phyloP scores from a whole-genome alignment of 257 asterid genomes.

The Prunella vulgaris region DNA sequence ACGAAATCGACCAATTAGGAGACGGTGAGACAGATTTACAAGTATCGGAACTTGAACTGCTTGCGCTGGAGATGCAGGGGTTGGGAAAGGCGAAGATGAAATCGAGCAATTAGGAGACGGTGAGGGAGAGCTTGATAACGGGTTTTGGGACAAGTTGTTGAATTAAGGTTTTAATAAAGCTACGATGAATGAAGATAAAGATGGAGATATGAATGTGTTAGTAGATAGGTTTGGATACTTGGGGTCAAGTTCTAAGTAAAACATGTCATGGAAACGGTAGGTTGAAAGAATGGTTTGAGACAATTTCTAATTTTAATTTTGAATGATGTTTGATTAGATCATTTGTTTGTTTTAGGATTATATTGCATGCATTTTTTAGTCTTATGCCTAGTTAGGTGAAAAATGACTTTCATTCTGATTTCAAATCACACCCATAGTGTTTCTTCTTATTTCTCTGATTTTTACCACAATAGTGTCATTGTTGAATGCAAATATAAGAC shows the following conservation, averaged over 20 bases:
- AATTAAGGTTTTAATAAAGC: slow-evolving; percentile 37
- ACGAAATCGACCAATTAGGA: slow-evolving; percentile 1
- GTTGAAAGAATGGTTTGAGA: too few species aligned
- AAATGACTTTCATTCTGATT: too few species aligned
- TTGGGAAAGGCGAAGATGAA: slow-evolving; percentile 22
- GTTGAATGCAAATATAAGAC: too few species aligned
- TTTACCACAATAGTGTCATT: too few species aligned
- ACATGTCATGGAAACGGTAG: background rate
- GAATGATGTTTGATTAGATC: background rate
- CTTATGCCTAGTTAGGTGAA: too few species aligned
- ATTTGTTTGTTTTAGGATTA: too few species aligned
- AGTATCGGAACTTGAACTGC: slow-evolving; percentile 66
- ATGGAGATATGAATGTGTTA: slow-evolving; percentile 35
- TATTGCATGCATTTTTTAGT: too few species aligned
- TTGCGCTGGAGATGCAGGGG: slow-evolving; percentile 77
- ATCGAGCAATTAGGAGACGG: slow-evolving; percentile 7
- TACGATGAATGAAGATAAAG: slow-evolving; percentile 24
- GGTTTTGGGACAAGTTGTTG: slow-evolving; percentile 64
- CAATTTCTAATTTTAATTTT: background rate
- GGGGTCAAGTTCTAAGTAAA: slow-evolving; percentile 38
- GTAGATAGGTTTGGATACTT: slow-evolving; percentile 45
- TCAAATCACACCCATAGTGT: too few species aligned
- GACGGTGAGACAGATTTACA: too few species aligned
- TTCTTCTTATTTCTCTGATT: too few species aligned
- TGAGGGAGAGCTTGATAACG: slow-evolving; percentile 48